Base-by-base conservation (phyloP, 495 filamentous ascomycete species). In the Aspergillus kassunensis region DNA sequence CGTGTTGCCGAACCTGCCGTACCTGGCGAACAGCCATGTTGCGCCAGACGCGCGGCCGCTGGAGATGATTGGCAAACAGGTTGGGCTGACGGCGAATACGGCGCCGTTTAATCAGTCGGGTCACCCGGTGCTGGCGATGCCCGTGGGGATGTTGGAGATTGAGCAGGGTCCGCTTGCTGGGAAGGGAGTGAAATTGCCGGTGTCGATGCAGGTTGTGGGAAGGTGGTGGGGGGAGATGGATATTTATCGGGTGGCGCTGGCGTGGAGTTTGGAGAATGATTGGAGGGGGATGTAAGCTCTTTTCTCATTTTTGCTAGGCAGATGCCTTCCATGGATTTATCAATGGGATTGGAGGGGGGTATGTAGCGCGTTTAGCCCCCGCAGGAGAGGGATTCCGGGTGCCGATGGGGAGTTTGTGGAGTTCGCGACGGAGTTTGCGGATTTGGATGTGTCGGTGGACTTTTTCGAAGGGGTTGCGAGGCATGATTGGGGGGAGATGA, bases 131-230 rank as follows among this genome's bases (percentile, higher is more conserved):
- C 13, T 53, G 41, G 31, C 50, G 16, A 53, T 53, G 40, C 50
- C 50, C 10, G 43, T 53, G 12, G 50, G 50, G 18, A 15, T 53
- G 25, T 12, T 45, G 18, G 33, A 35, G 37, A 19, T 27, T 8
- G 7, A 19, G 25, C 30, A 51, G 12, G 36, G 36, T 16, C 36
- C 18, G 6, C 36, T 40, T 16, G 16, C 4, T 16, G 37, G 55
- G 19, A 62, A 65, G 46, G 56, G 62, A 11, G 64, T 69, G 3
- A 70, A 64, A 55, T 52, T 80, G 31, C 77, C 77, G 7, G 73
- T 68, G 2, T 69, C 73, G 1, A 64, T 79, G 67, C 77, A 80
- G 62, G 70, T 80, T 45, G 69, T 78, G 13, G 75, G 75, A 5
- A 64, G 66, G 23, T 72, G 68, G 50, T 74, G 64, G 46, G 62